Conservation (phyloP, 306 rosid species). For the Quercus gilva region DNA sequence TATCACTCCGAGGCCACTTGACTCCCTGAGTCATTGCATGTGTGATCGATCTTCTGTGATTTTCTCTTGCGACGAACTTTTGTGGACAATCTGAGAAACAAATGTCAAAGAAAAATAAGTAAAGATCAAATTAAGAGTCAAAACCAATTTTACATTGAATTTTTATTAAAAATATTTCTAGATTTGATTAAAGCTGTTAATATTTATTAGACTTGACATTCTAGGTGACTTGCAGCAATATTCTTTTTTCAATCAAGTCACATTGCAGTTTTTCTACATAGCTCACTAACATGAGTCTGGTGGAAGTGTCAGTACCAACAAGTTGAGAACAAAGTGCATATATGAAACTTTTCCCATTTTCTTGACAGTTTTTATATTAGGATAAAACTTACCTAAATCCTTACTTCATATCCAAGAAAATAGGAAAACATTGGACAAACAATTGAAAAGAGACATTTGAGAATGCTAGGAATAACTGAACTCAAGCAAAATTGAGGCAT, state of each 20-base stretch:
- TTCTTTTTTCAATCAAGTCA: not conserved
- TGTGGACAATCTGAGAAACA: constrained; percentile 44
- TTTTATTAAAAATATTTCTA: not conserved
- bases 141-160: not conserved
- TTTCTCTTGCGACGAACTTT: constrained; percentile 42
- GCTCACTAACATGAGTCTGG: not conserved
- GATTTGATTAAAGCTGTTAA: not conserved
- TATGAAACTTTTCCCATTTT: too few species aligned
- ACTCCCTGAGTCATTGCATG: constrained; percentile 50
- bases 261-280: not conserved
- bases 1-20: constrained; percentile 55
- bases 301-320: not conserved
- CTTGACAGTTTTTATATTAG: not conserved
- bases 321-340: not conserved
- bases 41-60: constrained; percentile 22
- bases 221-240: too few species aligned
- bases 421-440: not conserved
- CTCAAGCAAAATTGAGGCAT: constrained; percentile 4
- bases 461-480: not conserved
- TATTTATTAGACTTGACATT: not conserved
- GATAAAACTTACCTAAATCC: not conserved
- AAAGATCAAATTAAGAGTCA: not conserved
- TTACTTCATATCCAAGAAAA: not conserved
- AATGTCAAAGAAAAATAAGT: not conserved
- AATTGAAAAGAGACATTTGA: not conserved